Conservation (phyloP, 169 alveolate species). For the Amoebophrya sp. region DNA sequence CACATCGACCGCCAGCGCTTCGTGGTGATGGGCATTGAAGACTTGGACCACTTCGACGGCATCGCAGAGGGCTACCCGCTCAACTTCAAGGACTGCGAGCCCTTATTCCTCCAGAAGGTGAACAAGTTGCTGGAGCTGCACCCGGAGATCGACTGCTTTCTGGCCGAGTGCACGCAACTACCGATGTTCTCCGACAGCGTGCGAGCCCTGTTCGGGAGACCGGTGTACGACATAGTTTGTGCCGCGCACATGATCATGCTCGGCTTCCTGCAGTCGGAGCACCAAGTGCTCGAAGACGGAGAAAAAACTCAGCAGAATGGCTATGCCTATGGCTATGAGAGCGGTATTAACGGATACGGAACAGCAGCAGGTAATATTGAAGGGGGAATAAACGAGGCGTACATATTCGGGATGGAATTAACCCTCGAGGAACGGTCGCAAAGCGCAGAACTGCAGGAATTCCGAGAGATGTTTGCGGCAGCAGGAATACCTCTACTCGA, state of each 20-base stretch:
- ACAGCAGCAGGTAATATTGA: not conserved
- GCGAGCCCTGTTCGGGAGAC: not conserved
- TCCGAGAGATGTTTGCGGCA: not conserved
- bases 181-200: not conserved
- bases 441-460: not conserved
- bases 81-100: not conserved
- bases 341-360: not conserved
- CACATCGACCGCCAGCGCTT: not conserved
- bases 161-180: not conserved
- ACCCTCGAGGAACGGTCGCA: not conserved
- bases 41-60: not conserved
- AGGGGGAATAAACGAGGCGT: not conserved
- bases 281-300: not conserved
- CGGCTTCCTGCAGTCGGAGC: not conserved
- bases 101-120: not conserved
- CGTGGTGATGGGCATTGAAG: not conserved
- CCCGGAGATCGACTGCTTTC: not conserved
- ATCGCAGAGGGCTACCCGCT: not conserved
- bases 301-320: not conserved
- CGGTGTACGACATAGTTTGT: not conserved
- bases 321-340: not conserved
- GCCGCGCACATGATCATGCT: not conserved
- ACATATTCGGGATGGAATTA: not conserved
- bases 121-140: not conserved
- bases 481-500: not conserved